Conservation (phyloP, 441 rosid species). For the Arabidopsis hybrid region DNA sequence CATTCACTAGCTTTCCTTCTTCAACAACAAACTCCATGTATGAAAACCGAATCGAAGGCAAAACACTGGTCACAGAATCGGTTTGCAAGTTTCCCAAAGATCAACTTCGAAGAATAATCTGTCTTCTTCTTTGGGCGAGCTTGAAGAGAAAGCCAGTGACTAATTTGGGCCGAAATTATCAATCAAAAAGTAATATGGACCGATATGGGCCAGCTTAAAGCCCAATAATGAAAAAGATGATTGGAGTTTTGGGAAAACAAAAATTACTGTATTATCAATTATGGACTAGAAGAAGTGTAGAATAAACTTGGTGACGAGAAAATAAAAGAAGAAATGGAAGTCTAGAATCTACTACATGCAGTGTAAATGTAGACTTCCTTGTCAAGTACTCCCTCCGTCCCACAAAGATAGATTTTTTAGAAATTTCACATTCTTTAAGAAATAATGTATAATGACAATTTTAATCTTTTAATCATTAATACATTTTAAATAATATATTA, state of each 20-base stretch:
- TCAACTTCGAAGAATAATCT: conserved; percentile 16
- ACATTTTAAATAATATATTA: no score
- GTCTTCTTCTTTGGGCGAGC: conserved; percentile 33
- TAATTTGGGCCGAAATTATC: conserved; percentile 26
- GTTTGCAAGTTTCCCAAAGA: conserved; percentile 13
- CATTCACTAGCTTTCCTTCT: conserved; percentile 55
- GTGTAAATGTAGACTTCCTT: no score
- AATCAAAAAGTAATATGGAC: neutral
- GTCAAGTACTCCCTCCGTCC: no score
- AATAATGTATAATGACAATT: no score
- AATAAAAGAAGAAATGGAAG: no score
- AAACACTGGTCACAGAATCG: conserved; percentile 17
- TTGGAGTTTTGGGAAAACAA: neutral
- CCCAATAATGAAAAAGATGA: neutral
- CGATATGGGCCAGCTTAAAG: neutral
- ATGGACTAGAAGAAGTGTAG: no score
- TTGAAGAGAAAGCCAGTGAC: conserved; percentile 39
- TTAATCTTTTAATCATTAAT: no score
- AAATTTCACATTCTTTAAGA: no score
- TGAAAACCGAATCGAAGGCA: neutral
- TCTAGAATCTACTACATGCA: no score
- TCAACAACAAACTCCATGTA: conserved; percentile 70
- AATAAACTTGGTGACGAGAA: no score
- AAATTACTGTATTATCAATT: neutral
- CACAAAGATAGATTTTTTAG: no score